Conservation (phyloP, 257 asterid species). For the Capsicum baccatum region DNA sequence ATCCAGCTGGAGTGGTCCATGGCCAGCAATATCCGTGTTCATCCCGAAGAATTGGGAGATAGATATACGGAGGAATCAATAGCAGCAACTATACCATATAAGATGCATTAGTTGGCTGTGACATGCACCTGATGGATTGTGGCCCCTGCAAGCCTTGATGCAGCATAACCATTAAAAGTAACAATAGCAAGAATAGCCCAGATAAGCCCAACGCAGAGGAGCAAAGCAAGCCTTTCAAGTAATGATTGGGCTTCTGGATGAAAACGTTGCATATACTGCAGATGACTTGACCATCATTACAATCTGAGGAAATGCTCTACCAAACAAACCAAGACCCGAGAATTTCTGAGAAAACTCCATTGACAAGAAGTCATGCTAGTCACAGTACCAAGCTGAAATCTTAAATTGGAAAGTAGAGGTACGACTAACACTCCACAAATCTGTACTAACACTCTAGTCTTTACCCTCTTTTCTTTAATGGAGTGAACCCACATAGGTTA, state of each 20-base stretch:
- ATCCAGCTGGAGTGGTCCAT: conserved; percentile 88
- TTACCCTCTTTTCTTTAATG: too few species aligned
- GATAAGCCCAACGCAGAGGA: conserved; percentile 62
- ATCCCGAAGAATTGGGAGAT: conserved; percentile 79
- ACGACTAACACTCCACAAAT: too few species aligned
- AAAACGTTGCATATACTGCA: conserved; percentile 78
- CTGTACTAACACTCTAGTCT: too few species aligned
- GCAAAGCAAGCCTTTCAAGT: conserved; percentile 94
- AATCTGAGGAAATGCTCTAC: conserved; percentile 80
- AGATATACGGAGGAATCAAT: conserved; percentile 78
- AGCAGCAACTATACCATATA: conserved; percentile 95
- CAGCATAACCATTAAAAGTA: conserved; percentile 92
- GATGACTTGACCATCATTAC: conserved; percentile 24
- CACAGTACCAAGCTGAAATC: too few species aligned
- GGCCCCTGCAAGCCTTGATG: conserved; percentile 97
- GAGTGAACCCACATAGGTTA: too few species aligned
- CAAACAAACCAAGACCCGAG: conserved; percentile 93
- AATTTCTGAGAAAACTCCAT: conserved; percentile 60
- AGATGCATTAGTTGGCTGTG: conserved; percentile 78
- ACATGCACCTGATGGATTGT: conserved; percentile 90
- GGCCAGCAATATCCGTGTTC: conserved; percentile 75
- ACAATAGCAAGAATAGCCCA: conserved; percentile 98
- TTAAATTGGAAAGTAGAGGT: too few species aligned
- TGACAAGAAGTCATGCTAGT: not conserved
- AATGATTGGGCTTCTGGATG: conserved; percentile 59